phyloP scores from a whole-genome alignment of 1,139 yeast species.

The Candida frijolesensis region DNA sequence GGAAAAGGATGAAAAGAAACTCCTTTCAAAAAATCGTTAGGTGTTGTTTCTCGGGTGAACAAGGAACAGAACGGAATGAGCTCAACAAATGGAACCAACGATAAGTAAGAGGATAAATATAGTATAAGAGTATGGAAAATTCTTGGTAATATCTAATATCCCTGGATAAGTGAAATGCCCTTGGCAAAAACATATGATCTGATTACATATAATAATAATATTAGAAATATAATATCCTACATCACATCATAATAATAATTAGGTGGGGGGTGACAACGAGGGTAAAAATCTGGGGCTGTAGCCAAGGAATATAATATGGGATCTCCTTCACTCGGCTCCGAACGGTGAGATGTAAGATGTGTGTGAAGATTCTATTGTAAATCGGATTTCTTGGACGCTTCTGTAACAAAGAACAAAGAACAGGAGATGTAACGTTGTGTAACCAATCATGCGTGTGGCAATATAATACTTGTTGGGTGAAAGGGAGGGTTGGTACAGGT shows the following conservation, averaged over 20 bases:
- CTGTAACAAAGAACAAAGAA: too few relatives aligned
- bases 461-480: neutral
- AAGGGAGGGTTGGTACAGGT: too few relatives aligned
- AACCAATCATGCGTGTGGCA: neutral
- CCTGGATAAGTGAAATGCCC: neutral
- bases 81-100: neutral
- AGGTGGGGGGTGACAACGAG: too few relatives aligned
- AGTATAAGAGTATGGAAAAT: neutral
- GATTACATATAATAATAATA: neutral
- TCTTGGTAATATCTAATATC: neutral
- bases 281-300: too few relatives aligned
- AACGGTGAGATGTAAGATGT: too few relatives aligned
- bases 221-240: neutral
- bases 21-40: neutral
- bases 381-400: neutral
- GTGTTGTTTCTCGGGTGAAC: neutral
- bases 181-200: neutral
- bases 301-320: too few relatives aligned
- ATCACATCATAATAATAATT: too few relatives aligned
- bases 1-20: neutral
- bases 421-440: neutral
- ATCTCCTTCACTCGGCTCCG: neutral
- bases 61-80: neutral
- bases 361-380: neutral
- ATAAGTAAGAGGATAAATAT: neutral